These are phyloP conservation scores for Metschnikowia santaceciliae DNA, from an alignment of 805 yeast species.

Conservation along the genomic window DNA sequence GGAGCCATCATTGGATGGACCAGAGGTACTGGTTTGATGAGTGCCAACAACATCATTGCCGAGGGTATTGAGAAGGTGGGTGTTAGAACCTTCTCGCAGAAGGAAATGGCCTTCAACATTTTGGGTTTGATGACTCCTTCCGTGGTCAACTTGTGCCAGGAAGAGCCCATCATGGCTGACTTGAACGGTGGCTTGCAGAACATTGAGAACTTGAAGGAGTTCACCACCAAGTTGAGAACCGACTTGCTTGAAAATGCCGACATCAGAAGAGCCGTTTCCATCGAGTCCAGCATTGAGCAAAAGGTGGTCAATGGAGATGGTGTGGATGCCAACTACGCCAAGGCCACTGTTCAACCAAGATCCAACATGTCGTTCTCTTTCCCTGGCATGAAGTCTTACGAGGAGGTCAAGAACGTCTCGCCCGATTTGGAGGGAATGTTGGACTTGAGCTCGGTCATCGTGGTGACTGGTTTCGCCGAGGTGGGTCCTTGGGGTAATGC, in stretches of 20 bases:
- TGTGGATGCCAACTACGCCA: conserved; percentile 81
- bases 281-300: conserved; percentile 88
- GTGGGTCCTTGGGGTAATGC: conserved; percentile 99
- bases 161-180: conserved; percentile 94
- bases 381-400: conserved; percentile 81
- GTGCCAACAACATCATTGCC: conserved; percentile 94
- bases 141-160: conserved; percentile 82
- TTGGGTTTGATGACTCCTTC: conserved; percentile 90
- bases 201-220: conserved; percentile 85
- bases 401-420: conserved; percentile 62
- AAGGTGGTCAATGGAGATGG: conserved; percentile 79
- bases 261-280: conserved; percentile 90
- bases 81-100: conserved; percentile 96
- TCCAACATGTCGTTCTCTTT: conserved; percentile 91
- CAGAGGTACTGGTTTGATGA: conserved; percentile 99
- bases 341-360: conserved; percentile 81
- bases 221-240: conserved; percentile 73
- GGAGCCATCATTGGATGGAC: conserved; percentile 99
- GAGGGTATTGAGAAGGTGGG: conserved; percentile 95
- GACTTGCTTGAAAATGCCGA: conserved; percentile 80
- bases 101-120: conserved; percentile 98
- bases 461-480: conserved; percentile 96
- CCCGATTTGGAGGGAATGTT: conserved; percentile 84
- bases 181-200: conserved; percentile 98
- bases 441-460: conserved; percentile 88